Base-by-base conservation (phyloP, 2,329 filamentous ascomycete genomes). In the Colletotrichum lindemuthianum region DNA sequence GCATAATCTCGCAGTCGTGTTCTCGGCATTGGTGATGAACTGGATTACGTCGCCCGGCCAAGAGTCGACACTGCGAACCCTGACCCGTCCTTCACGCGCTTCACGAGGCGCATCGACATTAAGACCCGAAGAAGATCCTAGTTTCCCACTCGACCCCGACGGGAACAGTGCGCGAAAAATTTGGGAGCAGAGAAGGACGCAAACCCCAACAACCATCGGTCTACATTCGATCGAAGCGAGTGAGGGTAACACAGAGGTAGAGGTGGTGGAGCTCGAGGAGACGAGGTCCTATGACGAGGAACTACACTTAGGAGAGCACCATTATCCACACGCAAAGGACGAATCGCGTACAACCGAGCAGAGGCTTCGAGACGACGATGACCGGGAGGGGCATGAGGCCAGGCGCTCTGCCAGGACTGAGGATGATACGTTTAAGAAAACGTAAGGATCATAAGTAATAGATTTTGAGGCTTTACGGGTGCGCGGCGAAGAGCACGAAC, bases 1-100 rank as follows among this genome's bases (percentile, higher is more conserved):
- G 3, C 39, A 10, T 44, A 32, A 11, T 1, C 9, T 11, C 2
- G 10, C 12, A 64, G 61, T 64, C 8, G 49, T 50, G 4, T 64
- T 64, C 57, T 64, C 61, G 9, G 61, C 61, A 2, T 45, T 64
- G 2, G 57, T 64, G n/a, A 64, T 64, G 16, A 60, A 60, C 39
- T 64, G 61, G 61, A 60, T 64, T 2, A 64, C 61, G 0, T 64
- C 61, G 7, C 50, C 61, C 4, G 57, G 61, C 0, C 61, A 64
- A 5, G 61, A 64, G 13, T 55, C 61, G 4, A 60, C 61, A 2
- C 51, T 64, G 9, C 50, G 45, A 3, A 64, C 61, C 9, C 24
- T 64, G 2, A 60, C 61, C 8, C 50, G 57, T 8, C 57, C 61
- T 2, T 64, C 60, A 9, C 49, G 44, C 15, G 59, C 33, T 2